Conservation (phyloP, 2,329 filamentous ascomycete species). For the Sporothrix globosa region DNA sequence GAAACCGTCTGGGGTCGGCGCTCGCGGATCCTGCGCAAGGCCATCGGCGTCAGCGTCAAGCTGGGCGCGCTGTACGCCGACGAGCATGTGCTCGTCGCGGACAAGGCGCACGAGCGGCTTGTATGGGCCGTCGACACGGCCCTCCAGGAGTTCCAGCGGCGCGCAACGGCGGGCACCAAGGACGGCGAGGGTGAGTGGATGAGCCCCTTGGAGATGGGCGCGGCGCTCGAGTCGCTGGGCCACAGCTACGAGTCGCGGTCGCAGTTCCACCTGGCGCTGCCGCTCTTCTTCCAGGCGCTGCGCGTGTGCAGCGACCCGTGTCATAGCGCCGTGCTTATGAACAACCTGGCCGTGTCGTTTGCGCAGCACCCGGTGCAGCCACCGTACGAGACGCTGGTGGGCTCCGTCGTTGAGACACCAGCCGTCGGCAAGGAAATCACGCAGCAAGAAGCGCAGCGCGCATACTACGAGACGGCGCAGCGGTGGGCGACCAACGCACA, state of each 20-base stretch:
- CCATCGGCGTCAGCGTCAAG: constrained; percentile 77
- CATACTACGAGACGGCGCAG: constrained; percentile 69
- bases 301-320: constrained; percentile 68
- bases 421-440: constrained; percentile 15
- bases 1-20: constrained; percentile 62
- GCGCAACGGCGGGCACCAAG: constrained; percentile 68
- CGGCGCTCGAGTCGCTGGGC: constrained; percentile 73
- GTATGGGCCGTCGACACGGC: constrained; percentile 81
- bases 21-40: constrained; percentile 71
- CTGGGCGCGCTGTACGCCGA: constrained; percentile 81
- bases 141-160: constrained; percentile 71
- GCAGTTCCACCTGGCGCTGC: constrained; percentile 79
- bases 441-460: constrained; percentile 54
- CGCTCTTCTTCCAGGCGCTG: constrained; percentile 84
- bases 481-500: constrained; percentile 81
- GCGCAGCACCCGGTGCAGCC: constrained; percentile 63
- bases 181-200: constrained; percentile 73
- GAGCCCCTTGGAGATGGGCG: constrained; percentile 71
- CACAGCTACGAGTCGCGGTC: constrained; percentile 73
- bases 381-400: constrained; percentile 43
- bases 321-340: constrained; percentile 83
- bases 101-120: constrained; percentile 74
- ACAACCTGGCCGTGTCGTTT: constrained; percentile 75
- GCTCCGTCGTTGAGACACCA: constrained; percentile 29
- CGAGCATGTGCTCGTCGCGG: constrained; percentile 72